Evolutionary conservation across 106 monocot genomes (phyloP).

Genomic region (Phalaenopsis aphrodite): DNA sequence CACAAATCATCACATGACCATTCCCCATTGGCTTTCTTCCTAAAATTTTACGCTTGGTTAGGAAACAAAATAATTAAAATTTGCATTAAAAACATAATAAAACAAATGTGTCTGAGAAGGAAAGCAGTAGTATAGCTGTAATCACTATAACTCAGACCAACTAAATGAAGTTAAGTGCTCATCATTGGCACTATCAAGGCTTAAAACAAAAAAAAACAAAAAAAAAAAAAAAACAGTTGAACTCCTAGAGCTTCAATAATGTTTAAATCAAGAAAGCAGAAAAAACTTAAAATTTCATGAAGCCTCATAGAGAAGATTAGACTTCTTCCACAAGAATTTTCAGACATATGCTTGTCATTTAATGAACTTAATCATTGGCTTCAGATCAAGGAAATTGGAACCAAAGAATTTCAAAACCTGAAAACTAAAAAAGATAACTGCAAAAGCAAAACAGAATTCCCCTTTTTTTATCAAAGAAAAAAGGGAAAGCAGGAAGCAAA

Average conservation of each 20-base stretch:
- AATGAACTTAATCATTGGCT: not conserved
- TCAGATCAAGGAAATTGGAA: too few relatives aligned
- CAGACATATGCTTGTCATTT: not conserved
- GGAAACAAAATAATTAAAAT: not conserved
- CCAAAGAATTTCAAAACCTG: too few relatives aligned
- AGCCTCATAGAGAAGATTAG: constrained; percentile 2
- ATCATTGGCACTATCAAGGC: not conserved
- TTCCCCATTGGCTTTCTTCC: not conserved
- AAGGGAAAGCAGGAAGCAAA: too few relatives aligned
- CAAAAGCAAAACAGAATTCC: too few relatives aligned
- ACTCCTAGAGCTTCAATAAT: not conserved
- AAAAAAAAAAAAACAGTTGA: not conserved
- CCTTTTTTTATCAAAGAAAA: too few relatives aligned
- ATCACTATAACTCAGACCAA: not conserved
- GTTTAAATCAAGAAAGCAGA: not conserved
- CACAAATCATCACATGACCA: not conserved
- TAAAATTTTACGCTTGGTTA: not conserved
- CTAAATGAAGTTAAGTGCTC: not conserved
- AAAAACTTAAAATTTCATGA: not conserved
- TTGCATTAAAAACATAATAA: not conserved
- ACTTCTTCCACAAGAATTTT: not conserved
- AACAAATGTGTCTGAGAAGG: not conserved
- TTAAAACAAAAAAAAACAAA: not conserved
- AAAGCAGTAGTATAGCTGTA: not conserved
- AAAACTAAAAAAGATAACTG: too few relatives aligned